Conservation (phyloP, 495 filamentous ascomycete genomes). For the Neurospora sp. region DNA sequence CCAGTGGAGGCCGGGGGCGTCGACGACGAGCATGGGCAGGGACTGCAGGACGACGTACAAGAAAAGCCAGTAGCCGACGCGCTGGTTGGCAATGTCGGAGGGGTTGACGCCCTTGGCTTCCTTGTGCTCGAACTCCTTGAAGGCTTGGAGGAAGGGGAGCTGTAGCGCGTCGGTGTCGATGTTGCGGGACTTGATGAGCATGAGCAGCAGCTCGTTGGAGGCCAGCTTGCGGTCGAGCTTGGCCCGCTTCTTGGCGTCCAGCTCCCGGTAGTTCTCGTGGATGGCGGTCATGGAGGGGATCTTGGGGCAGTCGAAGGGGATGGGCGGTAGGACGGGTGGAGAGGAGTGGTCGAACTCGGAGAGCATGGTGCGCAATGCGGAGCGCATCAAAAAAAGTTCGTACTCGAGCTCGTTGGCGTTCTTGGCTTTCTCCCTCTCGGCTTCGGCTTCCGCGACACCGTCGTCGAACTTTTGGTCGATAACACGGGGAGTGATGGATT, state of each 20-base stretch:
- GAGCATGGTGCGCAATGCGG: constrained; percentile 60
- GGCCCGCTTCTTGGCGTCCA: constrained; percentile 63
- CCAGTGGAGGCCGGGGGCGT: constrained; percentile 68
- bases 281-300: constrained; percentile 58
- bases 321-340: constrained; percentile 80
- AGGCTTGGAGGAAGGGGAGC: constrained; percentile 62
- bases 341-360: constrained; percentile 79
- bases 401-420: constrained; percentile 8
- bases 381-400: constrained; percentile 31
- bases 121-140: constrained; percentile 73
- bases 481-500: constrained; percentile 45
- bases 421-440: constrained; percentile 8
- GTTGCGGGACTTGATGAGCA: constrained; percentile 71
- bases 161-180: constrained; percentile 49
- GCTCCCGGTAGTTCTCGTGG: constrained; percentile 47
- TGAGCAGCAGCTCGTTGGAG: constrained; percentile 60
- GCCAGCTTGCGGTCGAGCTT: constrained; percentile 56
- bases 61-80: constrained; percentile 89
- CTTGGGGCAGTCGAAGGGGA: constrained; percentile 83
- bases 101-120: constrained; percentile 60
- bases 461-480: constrained; percentile 40
- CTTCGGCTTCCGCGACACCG: background rate
- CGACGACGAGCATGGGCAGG: constrained; percentile 79
- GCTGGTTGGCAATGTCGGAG: constrained; percentile 64
- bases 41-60: constrained; percentile 85